Percentiles rank a stretch among this genome's conserved stretches.
Conservation (phyloP, 345 rosid species). For the Rhodamnia rubescens region DNA sequence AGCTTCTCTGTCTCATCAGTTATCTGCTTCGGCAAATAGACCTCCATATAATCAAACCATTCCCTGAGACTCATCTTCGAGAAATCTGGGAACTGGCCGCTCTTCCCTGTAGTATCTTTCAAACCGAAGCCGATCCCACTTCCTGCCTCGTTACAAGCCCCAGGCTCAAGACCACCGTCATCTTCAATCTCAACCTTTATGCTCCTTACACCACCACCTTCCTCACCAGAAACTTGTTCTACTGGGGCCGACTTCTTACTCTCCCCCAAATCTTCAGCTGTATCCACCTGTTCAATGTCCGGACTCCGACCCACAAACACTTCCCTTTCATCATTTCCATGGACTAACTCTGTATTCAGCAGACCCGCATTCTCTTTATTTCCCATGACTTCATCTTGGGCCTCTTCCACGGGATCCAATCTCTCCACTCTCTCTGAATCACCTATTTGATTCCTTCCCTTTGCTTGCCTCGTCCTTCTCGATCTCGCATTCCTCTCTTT, state of each 20-base stretch:
- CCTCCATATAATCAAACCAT: slow-evolving; percentile 59
- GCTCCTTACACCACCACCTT: neutral
- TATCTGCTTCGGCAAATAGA: slow-evolving; percentile 36
- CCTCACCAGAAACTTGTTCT: neutral
- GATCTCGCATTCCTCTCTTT: slow-evolving; percentile 3
- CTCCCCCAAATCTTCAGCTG: neutral
- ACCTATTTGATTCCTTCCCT: neutral
- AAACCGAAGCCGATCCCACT: neutral
- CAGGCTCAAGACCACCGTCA: neutral
- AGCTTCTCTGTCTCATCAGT: slow-evolving; percentile 45
- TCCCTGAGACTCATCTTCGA: slow-evolving; percentile 44
- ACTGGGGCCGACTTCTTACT: neutral
- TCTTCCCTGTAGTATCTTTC: neutral
- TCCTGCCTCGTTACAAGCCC: neutral
- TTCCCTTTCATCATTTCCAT: neutral
- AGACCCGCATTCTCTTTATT: neutral
- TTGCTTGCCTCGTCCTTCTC: slow-evolving; percentile 1
- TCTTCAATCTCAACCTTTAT: neutral
- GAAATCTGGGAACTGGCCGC: slow-evolving; percentile 18
- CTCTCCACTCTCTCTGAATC: neutral
- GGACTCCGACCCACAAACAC: neutral
- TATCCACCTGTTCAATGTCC: neutral
- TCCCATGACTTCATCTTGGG: neutral
- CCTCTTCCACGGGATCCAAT: slow-evolving; percentile 4
- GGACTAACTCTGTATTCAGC: neutral